A percentile compares a stretch with the other conserved stretches of the same genome.
Conservation (phyloP, 768 basidiomycete genomes). For the Mrakia hoshinonis region DNA sequence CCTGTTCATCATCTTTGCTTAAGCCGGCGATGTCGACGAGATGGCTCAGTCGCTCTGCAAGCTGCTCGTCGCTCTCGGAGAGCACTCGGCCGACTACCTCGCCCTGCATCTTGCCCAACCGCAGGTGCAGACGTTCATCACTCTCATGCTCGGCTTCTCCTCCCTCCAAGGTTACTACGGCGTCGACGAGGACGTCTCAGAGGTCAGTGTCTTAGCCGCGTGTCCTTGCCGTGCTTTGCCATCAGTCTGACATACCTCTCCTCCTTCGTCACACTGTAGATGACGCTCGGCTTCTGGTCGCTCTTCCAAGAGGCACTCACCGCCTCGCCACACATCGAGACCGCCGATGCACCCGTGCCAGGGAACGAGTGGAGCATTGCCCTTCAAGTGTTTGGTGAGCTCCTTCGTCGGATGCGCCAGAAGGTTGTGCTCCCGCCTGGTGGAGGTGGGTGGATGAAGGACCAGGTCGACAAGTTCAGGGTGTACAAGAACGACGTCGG, state of each 20-base stretch:
- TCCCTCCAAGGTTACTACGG: conserved; percentile 67
- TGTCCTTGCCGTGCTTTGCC: not conserved
- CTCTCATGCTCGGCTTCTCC: conserved; percentile 63
- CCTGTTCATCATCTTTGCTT: conserved; percentile 18
- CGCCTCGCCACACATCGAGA: conserved; percentile 35
- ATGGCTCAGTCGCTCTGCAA: conserved; percentile 67
- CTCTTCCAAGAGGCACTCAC: conserved; percentile 68
- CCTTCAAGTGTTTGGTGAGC: conserved; percentile 67
- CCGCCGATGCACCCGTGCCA: conserved; percentile 15
- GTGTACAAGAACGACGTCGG: conserved; percentile 62
- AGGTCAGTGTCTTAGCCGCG: conserved; percentile 44
- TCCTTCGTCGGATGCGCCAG: conserved; percentile 59
- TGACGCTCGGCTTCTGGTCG: conserved; percentile 78
- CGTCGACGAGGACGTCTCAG: conserved; percentile 77
- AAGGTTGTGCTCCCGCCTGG: conserved; percentile 64
- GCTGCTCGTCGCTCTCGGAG: conserved; percentile 68
- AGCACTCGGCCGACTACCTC: conserved; percentile 73
- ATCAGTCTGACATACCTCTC: not conserved
- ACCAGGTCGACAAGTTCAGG: conserved; percentile 31
- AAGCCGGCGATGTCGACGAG: conserved; percentile 40
- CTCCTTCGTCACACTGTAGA: conserved; percentile 28
- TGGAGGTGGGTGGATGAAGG: conserved; percentile 61
- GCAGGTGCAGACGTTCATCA: conserved; percentile 62
- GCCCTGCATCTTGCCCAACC: conserved; percentile 54
- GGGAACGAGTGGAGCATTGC: conserved; percentile 45